Evolutionary conservation across 345 rosid genomes (phyloP).

Genomic region (Pistacia atlantica): DNA sequence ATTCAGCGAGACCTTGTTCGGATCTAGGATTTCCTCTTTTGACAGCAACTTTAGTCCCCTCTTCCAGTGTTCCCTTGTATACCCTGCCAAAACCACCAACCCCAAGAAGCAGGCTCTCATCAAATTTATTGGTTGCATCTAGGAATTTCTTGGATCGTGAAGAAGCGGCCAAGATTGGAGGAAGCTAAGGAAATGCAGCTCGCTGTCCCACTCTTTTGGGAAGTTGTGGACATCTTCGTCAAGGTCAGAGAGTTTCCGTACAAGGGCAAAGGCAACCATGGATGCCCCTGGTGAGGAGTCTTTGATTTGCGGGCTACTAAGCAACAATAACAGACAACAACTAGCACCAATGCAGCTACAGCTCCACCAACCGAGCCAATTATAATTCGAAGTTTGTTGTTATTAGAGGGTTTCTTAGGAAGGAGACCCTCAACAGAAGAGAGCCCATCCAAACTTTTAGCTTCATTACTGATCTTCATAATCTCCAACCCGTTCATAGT

Average conservation of each 20-base stretch:
- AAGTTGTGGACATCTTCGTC: slow-evolving; percentile 75
- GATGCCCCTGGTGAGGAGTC: slow-evolving; percentile 67
- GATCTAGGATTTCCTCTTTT: slow-evolving; percentile 99
- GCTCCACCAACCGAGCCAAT: slow-evolving; percentile 59
- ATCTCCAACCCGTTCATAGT: slow-evolving; percentile 92
- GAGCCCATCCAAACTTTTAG: slow-evolving; percentile 70
- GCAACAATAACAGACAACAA: slow-evolving; percentile 67
- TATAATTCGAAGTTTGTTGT: slow-evolving; percentile 36
- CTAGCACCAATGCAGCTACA: slow-evolving; percentile 37
- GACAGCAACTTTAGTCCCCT: slow-evolving; percentile 86
- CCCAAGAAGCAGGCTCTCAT: slow-evolving; percentile 85
- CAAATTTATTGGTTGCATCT: slow-evolving; percentile 91
- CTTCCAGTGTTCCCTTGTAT: slow-evolving; percentile 88
- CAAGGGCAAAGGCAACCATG: slow-evolving; percentile 88
- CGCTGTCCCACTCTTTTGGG: slow-evolving; percentile 88
- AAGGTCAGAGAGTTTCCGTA: slow-evolving; percentile 89
- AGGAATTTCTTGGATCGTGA: slow-evolving; percentile 90
- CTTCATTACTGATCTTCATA: slow-evolving; percentile 80
- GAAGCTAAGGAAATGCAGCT: slow-evolving; percentile 87
- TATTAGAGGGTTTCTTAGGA: slow-evolving; percentile 52
- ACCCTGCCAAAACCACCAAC: slow-evolving; percentile 99
- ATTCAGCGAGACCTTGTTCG: slow-evolving; percentile 98
- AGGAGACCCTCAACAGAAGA: slow-evolving; percentile 58
- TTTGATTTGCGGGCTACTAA: slow-evolving; percentile 52
- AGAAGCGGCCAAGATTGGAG: slow-evolving; percentile 75